Evolutionary conservation across 2,329 filamentous ascomycete species (phyloP).

Genomic region (Colletotrichum sp.): DNA sequence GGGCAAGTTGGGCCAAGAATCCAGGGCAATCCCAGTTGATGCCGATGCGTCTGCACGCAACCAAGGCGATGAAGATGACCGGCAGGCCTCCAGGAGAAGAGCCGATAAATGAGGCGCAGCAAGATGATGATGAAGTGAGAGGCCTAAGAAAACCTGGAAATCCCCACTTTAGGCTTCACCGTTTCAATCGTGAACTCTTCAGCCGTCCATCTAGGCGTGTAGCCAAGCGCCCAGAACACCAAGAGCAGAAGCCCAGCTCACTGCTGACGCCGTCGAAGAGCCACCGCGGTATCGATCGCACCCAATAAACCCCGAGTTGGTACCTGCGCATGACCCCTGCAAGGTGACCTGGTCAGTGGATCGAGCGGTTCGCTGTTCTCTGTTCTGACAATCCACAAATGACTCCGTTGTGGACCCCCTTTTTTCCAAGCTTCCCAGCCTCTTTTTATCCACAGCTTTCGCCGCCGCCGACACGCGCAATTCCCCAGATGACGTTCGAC

Average conservation of each 20-base stretch:
- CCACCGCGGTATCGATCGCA: neutral
- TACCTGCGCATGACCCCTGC: neutral
- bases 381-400: neutral
- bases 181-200: neutral
- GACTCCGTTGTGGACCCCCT: neutral
- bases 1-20: neutral
- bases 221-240: neutral
- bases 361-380: neutral
- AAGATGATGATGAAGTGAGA: neutral
- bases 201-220: neutral
- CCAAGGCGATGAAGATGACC: neutral
- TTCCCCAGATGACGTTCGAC: neutral
- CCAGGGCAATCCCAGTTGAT: neutral
- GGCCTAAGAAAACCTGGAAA: neutral
- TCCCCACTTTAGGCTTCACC: neutral
- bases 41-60: neutral
- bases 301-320: neutral
- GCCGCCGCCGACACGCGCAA: neutral
- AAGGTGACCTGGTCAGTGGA: neutral
- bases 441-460: neutral
- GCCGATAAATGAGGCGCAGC: neutral
- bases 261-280: neutral
- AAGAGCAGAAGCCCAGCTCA: neutral
- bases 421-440: neutral
- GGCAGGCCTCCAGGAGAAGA: neutral